Percentiles rank a stretch among this genome's conserved stretches.
Conservation (phyloP, 2,329 filamentous ascomycete genomes). For the Chlorencoelia australis region DNA sequence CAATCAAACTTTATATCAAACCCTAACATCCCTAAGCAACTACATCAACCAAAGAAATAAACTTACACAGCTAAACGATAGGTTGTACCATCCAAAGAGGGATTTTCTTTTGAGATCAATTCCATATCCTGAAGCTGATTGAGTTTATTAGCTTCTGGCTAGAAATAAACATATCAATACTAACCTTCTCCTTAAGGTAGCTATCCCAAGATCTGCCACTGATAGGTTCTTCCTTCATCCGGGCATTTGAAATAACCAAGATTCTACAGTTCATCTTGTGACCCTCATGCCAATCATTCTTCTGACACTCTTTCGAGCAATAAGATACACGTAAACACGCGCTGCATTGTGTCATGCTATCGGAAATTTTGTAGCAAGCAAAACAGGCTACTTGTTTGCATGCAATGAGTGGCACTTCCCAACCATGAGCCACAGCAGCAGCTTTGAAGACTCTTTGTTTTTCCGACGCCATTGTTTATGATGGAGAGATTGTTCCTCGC, state of each 20-base stretch:
- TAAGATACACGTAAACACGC: not conserved
- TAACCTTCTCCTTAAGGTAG: not conserved
- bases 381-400: not conserved
- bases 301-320: not conserved
- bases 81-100: too few relatives aligned
- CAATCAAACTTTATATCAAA: not conserved
- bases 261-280: not conserved
- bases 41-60: not conserved
- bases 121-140: not conserved
- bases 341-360: not conserved
- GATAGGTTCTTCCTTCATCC: not conserved
- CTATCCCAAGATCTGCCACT: not conserved
- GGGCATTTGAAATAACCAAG: not conserved
- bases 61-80: too few relatives aligned
- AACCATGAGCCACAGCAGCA: too few relatives aligned
- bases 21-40: not conserved
- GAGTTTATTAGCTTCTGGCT: not conserved
- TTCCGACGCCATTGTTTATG: too few relatives aligned
- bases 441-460: too few relatives aligned
- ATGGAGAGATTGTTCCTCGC: too few relatives aligned
- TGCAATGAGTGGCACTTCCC: not conserved
- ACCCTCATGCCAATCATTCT: not conserved
- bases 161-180: not conserved
- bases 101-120: too few relatives aligned
- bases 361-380: not conserved